Base-by-base conservation (phyloP, 176 grass and related monocot species). In the Eleusine coracana region DNA sequence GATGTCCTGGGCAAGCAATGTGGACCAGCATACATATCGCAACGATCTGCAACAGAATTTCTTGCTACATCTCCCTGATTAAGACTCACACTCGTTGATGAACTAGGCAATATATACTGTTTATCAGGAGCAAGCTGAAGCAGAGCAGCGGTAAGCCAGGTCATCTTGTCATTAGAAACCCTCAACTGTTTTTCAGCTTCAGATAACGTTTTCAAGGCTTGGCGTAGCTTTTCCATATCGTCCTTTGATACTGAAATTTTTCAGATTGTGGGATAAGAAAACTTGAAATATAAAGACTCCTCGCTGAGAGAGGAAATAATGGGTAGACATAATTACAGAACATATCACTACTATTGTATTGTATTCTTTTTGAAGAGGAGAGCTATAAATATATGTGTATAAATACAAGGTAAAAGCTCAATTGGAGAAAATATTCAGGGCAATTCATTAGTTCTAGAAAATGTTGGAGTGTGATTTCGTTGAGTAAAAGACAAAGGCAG, bases 101-200 rank as follows among this genome's bases (percentile, higher is more conserved):
- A 93, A 89, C 80, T 87, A 25, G 87, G 92, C 29, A 93, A 77
- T 58, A 90, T 55, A 77, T 96, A 99, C 36, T 87, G 91, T 52
- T 92, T 89, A 52, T 99, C 96, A 74, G 96, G 93, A 85, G 93
- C 96, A 90, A 99, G 89, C 85, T 99, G 93, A 82, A 99, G 93
- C 23, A 99, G 85, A 86, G 96, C 90, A 92, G 93, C 96, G 60
- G 96, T 93, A 85, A 99, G 86, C 96, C 96, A 99, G 46, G 93
- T 99, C 78, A 93, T 89, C 77, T 96, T 99, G 69, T 96, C 96
- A 77, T 90, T 95, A 11, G 96, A 99, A n/a, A 89, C 85, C 81
- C 96, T 93, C 83, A 99, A 71, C 84, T 99, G 96, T 83, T 99
- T 99, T 85, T 99, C 96, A 77, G 93, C 91, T 82, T 95, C 93